These are phyloP conservation scores for Umbelopsis isabellina DNA, from an alignment of 192 early-diverging fungal species.

Conservation along the genomic window DNA sequence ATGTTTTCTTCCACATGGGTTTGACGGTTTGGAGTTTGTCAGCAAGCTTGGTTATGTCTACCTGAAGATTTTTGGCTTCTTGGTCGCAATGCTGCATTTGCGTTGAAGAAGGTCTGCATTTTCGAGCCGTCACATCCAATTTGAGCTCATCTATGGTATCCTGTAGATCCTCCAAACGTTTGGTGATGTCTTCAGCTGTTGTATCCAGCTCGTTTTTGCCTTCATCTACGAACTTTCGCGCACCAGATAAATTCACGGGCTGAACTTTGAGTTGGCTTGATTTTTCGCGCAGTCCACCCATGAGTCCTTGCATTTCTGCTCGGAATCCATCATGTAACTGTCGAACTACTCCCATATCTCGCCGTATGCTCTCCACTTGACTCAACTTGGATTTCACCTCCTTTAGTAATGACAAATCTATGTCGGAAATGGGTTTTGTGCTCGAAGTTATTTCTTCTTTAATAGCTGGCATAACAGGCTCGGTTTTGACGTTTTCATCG, in stretches of 20 bases:
- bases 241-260: slow-evolving; percentile 23
- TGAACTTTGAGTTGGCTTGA: slow-evolving; percentile 28
- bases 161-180: slow-evolving; percentile 65
- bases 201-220: slow-evolving; percentile 55
- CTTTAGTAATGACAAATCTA: not conserved
- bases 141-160: slow-evolving; percentile 71
- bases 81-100: slow-evolving; percentile 53
- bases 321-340: slow-evolving; percentile 55
- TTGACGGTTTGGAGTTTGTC: slow-evolving; percentile 60
- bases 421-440: not conserved
- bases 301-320: slow-evolving; percentile 65
- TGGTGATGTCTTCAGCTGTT: slow-evolving; percentile 50
- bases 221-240: slow-evolving; percentile 53
- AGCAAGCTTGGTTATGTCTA: slow-evolving; percentile 50
- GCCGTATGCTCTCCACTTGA: slow-evolving; percentile 51
- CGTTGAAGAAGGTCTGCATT: slow-evolving; percentile 57
- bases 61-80: slow-evolving; percentile 48
- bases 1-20: slow-evolving; percentile 74
- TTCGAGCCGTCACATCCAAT: slow-evolving; percentile 67
- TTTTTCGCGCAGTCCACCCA: slow-evolving; percentile 57
- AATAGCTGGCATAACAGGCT: not conserved
- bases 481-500: not conserved
- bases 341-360: slow-evolving; percentile 51
- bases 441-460: not conserved
- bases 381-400: slow-evolving; percentile 42